A percentile compares a stretch with the other conserved stretches of the same genome.
These are phyloP conservation scores for Suhomyces chickasaworum DNA, from an alignment of 1,139 yeast species.

Conservation along the genomic window DNA sequence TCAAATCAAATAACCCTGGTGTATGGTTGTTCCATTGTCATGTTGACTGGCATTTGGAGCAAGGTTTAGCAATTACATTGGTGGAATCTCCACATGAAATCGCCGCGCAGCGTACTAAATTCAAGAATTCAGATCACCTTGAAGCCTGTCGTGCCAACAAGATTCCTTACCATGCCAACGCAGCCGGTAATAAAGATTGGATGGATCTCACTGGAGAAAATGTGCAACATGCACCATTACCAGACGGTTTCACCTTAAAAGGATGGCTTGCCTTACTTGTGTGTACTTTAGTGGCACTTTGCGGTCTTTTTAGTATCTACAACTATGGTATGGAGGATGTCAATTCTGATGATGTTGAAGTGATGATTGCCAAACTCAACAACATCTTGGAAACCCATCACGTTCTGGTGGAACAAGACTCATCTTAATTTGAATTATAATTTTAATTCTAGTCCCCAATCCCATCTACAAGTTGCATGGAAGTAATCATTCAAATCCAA, in stretches of 20 bases:
- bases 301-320: constrained; percentile 58
- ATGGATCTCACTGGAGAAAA: constrained; percentile 59
- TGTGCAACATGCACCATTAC: constrained; percentile 56
- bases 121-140: constrained; percentile 50
- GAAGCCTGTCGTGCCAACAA: constrained; percentile 59
- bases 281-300: constrained; percentile 58
- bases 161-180: constrained; percentile 59
- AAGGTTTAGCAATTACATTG: constrained; percentile 74
- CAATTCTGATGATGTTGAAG: constrained; percentile 46
- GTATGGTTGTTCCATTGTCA: constrained; percentile 96
- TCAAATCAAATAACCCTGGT: constrained; percentile 83
- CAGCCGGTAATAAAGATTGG: constrained; percentile 65
- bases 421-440: too few relatives aligned
- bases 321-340: constrained; percentile 65
- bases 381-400: constrained; percentile 17
- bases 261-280: constrained; percentile 66
- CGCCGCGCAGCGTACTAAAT: constrained; percentile 36
- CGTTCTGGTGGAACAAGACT: background rate
- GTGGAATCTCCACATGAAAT: constrained; percentile 71
- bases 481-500: background rate
- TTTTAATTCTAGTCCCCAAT: too few relatives aligned
- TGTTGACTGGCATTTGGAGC: constrained; percentile 91
- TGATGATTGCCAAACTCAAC: constrained; percentile 17
- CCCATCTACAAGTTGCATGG: background rate
- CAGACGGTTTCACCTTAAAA: constrained; percentile 66